Conservation (phyloP, 108 stramenopile genomes). For the Cyclostephanos tholiformis region DNA sequence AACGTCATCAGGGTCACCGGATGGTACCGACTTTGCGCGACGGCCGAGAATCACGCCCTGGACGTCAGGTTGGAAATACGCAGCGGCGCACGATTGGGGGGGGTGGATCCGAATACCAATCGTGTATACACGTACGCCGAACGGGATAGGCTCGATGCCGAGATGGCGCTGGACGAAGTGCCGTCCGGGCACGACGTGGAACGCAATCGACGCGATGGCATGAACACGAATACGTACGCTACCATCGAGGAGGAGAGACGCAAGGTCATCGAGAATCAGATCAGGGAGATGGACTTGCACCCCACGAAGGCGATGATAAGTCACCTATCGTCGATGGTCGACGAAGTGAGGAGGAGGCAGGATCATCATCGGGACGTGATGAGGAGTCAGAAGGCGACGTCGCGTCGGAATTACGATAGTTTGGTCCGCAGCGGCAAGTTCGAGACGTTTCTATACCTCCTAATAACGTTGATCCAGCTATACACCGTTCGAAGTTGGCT, state of each 20-base stretch:
- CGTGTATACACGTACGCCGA: slow-evolving; percentile 37
- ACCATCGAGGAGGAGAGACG: slow-evolving; percentile 14
- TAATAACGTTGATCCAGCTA: slow-evolving; percentile 76
- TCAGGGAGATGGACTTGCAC: slow-evolving; percentile 54
- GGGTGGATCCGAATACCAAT: slow-evolving; percentile 20
- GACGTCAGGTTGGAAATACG: slow-evolving; percentile 25
- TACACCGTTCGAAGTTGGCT: slow-evolving; percentile 87
- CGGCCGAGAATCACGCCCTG: not conserved
- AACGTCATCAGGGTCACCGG: slow-evolving; percentile 20
- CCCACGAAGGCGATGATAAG: slow-evolving; percentile 16
- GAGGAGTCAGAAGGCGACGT: slow-evolving; percentile 51
- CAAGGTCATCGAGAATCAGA: slow-evolving; percentile 37
- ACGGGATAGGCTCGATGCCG: slow-evolving; percentile 54
- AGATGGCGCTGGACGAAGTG: slow-evolving; percentile 53
- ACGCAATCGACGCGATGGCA: not conserved
- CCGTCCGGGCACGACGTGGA: slow-evolving; percentile 8
- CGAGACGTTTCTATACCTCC: slow-evolving; percentile 74
- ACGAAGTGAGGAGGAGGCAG: slow-evolving; percentile 14
- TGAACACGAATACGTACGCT: slow-evolving; percentile 5
- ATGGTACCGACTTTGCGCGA: slow-evolving; percentile 34
- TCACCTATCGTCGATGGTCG: slow-evolving; percentile 20
- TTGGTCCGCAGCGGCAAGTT: slow-evolving; percentile 74
- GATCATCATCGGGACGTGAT: slow-evolving; percentile 50
- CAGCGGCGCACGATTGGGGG: slow-evolving; percentile 10
- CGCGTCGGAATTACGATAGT: slow-evolving; percentile 69